These are phyloP conservation scores for Eucalyptus cloeziana DNA, from an alignment of 345 rosid genomes.

Conservation along the genomic window DNA sequence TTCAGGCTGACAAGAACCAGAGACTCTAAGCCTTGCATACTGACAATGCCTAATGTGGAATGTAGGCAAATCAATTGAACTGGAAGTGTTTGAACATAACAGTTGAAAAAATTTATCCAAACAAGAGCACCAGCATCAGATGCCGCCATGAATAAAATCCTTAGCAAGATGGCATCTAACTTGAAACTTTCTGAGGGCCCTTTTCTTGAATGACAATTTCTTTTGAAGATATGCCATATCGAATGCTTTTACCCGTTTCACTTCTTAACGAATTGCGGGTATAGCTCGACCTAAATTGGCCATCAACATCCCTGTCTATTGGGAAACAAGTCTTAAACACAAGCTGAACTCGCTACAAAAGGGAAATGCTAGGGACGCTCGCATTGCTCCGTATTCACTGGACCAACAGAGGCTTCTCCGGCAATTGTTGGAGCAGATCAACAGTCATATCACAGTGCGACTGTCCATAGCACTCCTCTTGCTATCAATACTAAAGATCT, in stretches of 20 bases:
- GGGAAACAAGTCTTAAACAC: background rate
- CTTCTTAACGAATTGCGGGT: background rate
- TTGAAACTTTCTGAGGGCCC: background rate
- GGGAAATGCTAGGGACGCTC: background rate
- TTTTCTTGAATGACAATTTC: background rate
- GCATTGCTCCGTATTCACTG: background rate
- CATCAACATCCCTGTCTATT: background rate
- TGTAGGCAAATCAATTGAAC: background rate
- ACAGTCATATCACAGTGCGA: background rate
- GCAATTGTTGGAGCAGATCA: background rate
- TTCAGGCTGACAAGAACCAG: background rate
- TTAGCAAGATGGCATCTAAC: background rate
- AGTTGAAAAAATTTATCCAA: background rate
- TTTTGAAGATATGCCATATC: background rate
- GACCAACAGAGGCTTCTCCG: background rate
- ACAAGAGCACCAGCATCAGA: background rate
- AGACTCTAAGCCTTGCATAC: background rate
- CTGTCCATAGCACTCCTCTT: background rate
- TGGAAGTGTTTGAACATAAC: background rate
- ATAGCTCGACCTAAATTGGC: background rate
- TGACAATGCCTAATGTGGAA: background rate
- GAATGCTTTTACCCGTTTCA: background rate
- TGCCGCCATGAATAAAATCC: background rate
- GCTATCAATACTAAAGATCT: background rate
- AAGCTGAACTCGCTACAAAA: background rate